These are phyloP conservation scores for Tetrahymena elliotti DNA, from an alignment of 73 alveolate genomes.

Conservation along the genomic window DNA sequence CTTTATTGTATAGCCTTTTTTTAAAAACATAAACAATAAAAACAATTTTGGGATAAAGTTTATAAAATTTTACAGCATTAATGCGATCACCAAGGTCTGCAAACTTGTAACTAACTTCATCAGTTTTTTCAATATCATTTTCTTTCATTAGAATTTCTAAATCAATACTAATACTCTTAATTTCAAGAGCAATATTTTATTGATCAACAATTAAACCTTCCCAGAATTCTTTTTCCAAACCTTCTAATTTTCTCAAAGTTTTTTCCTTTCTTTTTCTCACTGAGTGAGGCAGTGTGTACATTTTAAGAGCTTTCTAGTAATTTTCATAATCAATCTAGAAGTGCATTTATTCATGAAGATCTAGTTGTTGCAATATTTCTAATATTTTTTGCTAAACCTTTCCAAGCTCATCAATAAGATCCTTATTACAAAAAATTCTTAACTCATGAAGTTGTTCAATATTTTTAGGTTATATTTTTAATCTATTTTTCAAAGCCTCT, in stretches of 20 bases:
- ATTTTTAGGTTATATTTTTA: conserved; percentile 60
- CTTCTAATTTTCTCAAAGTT: conserved; percentile 46
- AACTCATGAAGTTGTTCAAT: conserved; percentile 64
- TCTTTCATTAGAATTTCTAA: conserved; percentile 50
- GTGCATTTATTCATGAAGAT: conserved; percentile 53
- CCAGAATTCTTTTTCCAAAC: conserved; percentile 58
- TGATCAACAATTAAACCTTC: conserved; percentile 39
- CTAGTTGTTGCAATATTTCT: conserved; percentile 47
- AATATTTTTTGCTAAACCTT: conserved; percentile 38
- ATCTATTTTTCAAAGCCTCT: conserved; percentile 41
- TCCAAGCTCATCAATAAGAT: conserved; percentile 49
- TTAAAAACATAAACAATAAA: conserved; percentile 7
- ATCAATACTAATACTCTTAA: conserved; percentile 30
- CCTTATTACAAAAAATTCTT: conserved; percentile 42
- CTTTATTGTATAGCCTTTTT: conserved; percentile 48
- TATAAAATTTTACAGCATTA: conserved; percentile 29
- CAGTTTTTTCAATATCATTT: conserved; percentile 34
- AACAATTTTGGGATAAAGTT: conserved; percentile 25
- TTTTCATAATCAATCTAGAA: conserved; percentile 50
- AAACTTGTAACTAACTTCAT: conserved; percentile 18
- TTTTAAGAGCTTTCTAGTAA: conserved; percentile 53
- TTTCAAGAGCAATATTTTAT: conserved; percentile 22
- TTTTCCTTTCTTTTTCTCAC: conserved; percentile 43
- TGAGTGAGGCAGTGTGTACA: conserved; percentile 52
- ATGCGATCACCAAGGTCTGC: conserved; percentile 48